Base-by-base conservation (phyloP, 257 asterid species). In the Solanum bukasovii region DNA sequence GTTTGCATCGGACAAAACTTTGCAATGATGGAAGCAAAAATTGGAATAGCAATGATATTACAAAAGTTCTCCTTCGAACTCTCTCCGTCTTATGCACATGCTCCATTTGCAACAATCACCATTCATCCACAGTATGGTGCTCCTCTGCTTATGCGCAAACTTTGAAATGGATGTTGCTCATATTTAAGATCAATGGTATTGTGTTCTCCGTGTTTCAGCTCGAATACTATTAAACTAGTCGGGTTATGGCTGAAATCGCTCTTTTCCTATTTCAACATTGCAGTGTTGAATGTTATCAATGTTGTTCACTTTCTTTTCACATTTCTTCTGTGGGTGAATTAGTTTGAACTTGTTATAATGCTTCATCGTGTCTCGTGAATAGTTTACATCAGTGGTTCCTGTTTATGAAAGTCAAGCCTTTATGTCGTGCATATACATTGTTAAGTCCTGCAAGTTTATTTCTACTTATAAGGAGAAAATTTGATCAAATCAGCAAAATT, bases 111-210 rank as follows among this genome's bases (percentile, higher is more conserved):
- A 38, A 38, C 9, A 38, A 38, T 38, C 9, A 38, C 42, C 0
- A 38, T 38, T 38, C 42, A 38, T 38, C 42, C 42, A 38, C 42
- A 38, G 42, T 38, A 38, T 38, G 42, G 42, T 7, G 93, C 91
- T 88, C 90, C 63, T 37, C 21, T 91, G 35, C 33, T 89, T 85
- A 33, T 91, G 63, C 88, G 68, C 79, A 91, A 71, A 56, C 83
- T 90, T 20, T 89, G 49, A 84, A 84, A 63, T 7, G 6, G 29
- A 75, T 38, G 11, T 12, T 44, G 2, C 18, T 44, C 2, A 44
- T 44, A 44, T 44, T 44, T 44, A 44, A 46, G 31, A 35, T 74
- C 1, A 20, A 34, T 34, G 77, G 23, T 1, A 3, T 31, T 7
- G 6, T 38, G 21, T n/a, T 75, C 34, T 23, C 34, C 84, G 1